phyloP scores from a whole-genome alignment of 306 rosid species.

The Lathyrus aphaca region DNA sequence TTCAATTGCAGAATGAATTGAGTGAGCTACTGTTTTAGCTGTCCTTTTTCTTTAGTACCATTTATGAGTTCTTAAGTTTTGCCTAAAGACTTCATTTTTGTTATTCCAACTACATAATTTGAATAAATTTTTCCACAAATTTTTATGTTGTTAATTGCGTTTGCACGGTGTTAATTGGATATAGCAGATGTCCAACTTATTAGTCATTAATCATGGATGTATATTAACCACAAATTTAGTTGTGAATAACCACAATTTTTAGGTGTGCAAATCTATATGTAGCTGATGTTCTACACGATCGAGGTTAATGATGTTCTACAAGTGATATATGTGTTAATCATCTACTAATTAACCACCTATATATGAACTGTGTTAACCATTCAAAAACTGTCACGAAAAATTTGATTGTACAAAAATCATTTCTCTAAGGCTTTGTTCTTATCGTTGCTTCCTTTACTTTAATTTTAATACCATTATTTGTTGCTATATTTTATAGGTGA shows the following conservation, averaged over 20 bases:
- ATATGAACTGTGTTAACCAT: not conserved
- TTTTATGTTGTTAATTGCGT: not conserved
- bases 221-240: not conserved
- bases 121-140: not conserved
- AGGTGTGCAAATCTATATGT: not conserved
- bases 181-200: not conserved
- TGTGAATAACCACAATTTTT: not conserved
- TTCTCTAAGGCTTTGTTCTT: constrained; percentile 49
- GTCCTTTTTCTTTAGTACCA: constrained; percentile 57
- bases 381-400: not conserved
- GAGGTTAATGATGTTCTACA: not conserved
- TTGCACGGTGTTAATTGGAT: not conserved
- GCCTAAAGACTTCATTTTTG: constrained; percentile 14
- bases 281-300: not conserved
- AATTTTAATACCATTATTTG: constrained; percentile 46
- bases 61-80: constrained; percentile 51
- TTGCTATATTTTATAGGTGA: constrained; percentile 62
- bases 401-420: not conserved
- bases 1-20: constrained; percentile 40
- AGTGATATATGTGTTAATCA: not conserved
- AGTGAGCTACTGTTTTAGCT: constrained; percentile 43
- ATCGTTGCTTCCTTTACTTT: constrained; percentile 47
- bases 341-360: not conserved
- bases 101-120: not conserved
- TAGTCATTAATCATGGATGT: not conserved